Base-by-base conservation (phyloP, 1,284 basidiomycete genomes). In the Rhizoctonia solani region DNA sequence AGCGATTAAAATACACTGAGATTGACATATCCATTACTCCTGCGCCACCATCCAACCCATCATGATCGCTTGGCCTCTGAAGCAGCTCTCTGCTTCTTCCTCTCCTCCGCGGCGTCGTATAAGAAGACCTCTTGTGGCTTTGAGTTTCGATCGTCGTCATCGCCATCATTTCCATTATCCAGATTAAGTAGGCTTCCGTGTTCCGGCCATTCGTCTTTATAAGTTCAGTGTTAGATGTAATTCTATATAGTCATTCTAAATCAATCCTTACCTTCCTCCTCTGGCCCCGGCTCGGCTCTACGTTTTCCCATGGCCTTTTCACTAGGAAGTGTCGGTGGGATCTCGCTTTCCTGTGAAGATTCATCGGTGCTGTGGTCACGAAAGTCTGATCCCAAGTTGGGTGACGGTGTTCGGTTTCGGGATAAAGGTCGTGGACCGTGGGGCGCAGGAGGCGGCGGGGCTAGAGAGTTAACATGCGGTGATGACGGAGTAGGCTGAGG, bases 261-360 rank as follows among this genome's bases (percentile, higher is more conserved):
- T 8, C 25, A 32, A 69, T 54, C 41, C 67, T 21, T 63, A 63
- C 59, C 59, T 29, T 63, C 59, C 29, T 54, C 53, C 32, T 71
- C 70, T 27, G 58, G 23, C 14, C 30, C 52, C 16, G 56, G 59
- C 2, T 59, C 74, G 14, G 85, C 81, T 71, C 79, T 83, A 71
- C 87, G 81, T 77, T 92, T 92, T n/a, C 90, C 90, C 4, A 90
- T 81, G 1, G 90, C 89, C 74, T 92, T 92, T 47, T 81, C 88
- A 73, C 89, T 91, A 2, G 87, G 88, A 68, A 80, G 78, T 6
- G 79, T 73, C 9, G 71, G 66, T 21, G 66, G 54, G 41, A 50
- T 46, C 21, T 70, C 72, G 14, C 79, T 81, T 34, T 79, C 76
- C 39, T 72, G 70, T 8, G 59, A 63, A 13, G 69, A 46, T 2